Evolutionary conservation across 140 eudicot genomes (phyloP), one percentile per base, ranked within the genome.

Genomic region (Anethum foeniculum): DNA sequence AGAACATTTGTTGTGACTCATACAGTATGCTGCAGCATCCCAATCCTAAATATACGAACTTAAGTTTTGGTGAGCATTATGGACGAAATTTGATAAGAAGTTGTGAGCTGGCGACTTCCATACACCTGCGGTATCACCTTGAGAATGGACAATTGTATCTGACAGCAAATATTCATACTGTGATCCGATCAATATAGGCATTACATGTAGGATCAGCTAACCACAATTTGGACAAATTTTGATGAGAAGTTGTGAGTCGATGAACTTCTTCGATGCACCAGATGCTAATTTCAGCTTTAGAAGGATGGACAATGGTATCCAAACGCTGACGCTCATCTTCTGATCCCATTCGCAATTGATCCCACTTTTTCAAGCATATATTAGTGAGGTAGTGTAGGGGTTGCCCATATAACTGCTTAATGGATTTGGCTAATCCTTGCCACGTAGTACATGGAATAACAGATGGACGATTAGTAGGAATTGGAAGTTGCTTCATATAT

Each of bases 191-290:
- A 60, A 94, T 83, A 76, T 28, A 88, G 71, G 91, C 86, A 83
- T 87, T 88, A 80, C 85, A 82, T 83, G 78, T 68, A 1, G 91
- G 91, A 82, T 94, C 91, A 32, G 79, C 83, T 44, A 49, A 65
- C 98, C 98, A 91, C 39, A 86, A 85, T 71, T 84, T 82, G 46
- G 88, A 86, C 30, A 90, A 82, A 85, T 78, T 83, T 68, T 81
- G 88, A 78, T 87, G 80, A 27, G 89, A 89, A 1, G 96, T 30
- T 44, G 96, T 88, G 51, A 81, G 88, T 75, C 96, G 88, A 80
- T 92, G 97, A 80, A 88, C 90, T 83, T 94, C 97, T 89, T 91
- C 98, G 67, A 94, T 84, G 38, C 90, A 87, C 98, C 98, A 94
- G 25, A 94, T 86, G 86, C 46, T 87, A 46, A 90, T 83, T 83